Conservation (phyloP, 306 rosid species). For the Prunus campanulata region DNA sequence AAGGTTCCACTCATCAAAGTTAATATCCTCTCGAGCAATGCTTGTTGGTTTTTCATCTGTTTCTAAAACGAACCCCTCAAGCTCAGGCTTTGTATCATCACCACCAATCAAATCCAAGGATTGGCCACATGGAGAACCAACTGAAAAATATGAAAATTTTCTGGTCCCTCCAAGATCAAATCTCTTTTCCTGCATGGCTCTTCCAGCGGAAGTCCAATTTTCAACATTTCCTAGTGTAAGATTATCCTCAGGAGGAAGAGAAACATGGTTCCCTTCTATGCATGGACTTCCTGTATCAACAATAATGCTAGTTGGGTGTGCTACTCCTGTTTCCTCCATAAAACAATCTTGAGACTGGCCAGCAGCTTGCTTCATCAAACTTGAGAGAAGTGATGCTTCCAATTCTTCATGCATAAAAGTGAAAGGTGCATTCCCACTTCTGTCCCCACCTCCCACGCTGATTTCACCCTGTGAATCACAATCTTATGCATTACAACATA, state of each 20-base stretch:
- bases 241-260: conserved; percentile 24
- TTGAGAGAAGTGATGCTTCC: conserved; percentile 23
- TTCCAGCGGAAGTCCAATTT: conserved; percentile 26
- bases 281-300: conserved; percentile 25
- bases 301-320: conserved; percentile 16
- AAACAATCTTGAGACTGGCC: conserved; percentile 16
- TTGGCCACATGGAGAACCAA: conserved; percentile 36
- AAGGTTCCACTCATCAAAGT: conserved; percentile 47
- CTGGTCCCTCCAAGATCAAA: conserved; percentile 30
- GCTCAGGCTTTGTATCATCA: conserved; percentile 56
- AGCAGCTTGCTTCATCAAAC: conserved; percentile 26
- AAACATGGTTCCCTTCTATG: conserved; percentile 31
- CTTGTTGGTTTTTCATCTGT: conserved; percentile 48
- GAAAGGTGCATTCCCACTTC: conserved; percentile 21
- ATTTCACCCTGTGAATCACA: conserved; percentile 36
- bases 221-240: conserved; percentile 31
- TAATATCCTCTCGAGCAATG: conserved; percentile 39
- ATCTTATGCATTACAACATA: conserved; percentile 22
- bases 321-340: conserved; percentile 29
- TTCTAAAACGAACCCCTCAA: conserved; percentile 68
- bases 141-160: conserved; percentile 31
- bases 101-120: conserved; percentile 36
- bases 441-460: conserved; percentile 33
- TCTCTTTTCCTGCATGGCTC: conserved; percentile 34
- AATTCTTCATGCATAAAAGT: conserved; percentile 22